These are phyloP conservation scores for Kwoniella sp. DNA, from an alignment of 768 basidiomycete species.

Conservation along the genomic window DNA sequence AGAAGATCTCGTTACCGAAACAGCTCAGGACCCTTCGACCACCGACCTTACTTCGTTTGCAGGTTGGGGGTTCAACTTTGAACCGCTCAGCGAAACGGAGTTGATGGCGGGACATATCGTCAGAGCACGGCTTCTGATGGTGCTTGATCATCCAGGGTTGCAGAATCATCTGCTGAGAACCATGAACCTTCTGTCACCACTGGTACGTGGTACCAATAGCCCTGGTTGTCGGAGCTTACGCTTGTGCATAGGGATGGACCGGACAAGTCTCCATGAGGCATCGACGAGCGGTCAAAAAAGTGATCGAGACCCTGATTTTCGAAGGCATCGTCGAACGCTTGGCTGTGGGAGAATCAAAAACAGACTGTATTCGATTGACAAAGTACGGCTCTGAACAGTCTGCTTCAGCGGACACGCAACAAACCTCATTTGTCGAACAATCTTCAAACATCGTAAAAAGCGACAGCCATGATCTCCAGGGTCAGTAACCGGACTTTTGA, in stretches of 20 bases:
- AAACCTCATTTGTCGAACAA: too few species aligned
- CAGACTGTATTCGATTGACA: conserved; percentile 28
- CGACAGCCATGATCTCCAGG: conserved; percentile 10
- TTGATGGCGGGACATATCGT: conserved; percentile 33
- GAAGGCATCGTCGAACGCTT: conserved; percentile 32
- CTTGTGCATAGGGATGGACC: conserved; percentile 25
- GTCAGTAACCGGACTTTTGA: conserved; percentile 7
- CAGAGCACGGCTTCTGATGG: conserved; percentile 28
- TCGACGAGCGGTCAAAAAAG: conserved; percentile 22
- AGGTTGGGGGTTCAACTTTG: conserved; percentile 20
- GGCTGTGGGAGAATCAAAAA: conserved; percentile 20
- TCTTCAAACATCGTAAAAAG: too few species aligned
- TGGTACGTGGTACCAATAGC: conserved; percentile 19
- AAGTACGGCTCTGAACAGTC: conserved; percentile 40
- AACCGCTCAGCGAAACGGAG: conserved; percentile 26
- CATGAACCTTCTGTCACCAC: conserved; percentile 18
- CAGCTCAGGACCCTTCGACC: conserved; percentile 4
- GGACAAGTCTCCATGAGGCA: conserved; percentile 14
- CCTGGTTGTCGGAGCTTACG: neutral
- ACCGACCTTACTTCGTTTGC: neutral
- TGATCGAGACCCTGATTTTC: conserved; percentile 21
- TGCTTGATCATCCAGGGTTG: conserved; percentile 36
- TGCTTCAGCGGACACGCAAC: too few species aligned
- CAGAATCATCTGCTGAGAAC: conserved; percentile 32
- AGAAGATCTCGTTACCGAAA: conserved; percentile 7